Conservation (phyloP, 169 alveolate species). For the Theileria parva region DNA sequence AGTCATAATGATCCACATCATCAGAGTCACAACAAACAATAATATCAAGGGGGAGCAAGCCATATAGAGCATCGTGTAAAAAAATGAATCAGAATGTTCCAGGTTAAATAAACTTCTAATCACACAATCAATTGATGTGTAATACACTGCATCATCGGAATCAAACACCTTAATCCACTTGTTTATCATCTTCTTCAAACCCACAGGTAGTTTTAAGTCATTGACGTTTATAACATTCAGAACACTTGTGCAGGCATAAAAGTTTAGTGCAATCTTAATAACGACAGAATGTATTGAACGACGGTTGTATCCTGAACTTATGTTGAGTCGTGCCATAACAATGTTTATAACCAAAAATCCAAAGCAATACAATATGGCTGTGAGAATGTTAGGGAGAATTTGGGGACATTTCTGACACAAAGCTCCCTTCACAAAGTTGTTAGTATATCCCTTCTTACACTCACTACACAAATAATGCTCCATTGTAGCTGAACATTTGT, state of each 20-base stretch:
- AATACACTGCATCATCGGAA: constrained; percentile 17
- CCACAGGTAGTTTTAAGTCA: constrained; percentile 69
- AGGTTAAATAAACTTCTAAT: constrained; percentile 64
- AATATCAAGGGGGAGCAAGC: constrained; percentile 73
- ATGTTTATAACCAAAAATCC: constrained; percentile 74
- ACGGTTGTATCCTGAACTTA: constrained; percentile 82
- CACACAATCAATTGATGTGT: constrained; percentile 74
- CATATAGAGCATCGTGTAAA: constrained; percentile 75
- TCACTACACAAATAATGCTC: constrained; percentile 80
- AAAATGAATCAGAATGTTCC: constrained; percentile 76
- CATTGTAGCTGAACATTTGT: constrained; percentile 78
- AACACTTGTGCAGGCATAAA: constrained; percentile 76
- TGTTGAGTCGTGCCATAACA: constrained; percentile 80
- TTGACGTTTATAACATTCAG: constrained; percentile 70
- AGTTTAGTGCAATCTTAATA: constrained; percentile 82
- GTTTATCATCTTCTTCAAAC: constrained; percentile 31
- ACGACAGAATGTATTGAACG: constrained; percentile 85
- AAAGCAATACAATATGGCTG: constrained; percentile 63
- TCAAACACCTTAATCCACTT: constrained; percentile 26
- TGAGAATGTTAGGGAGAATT: constrained; percentile 49
- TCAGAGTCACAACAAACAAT: constrained; percentile 69
- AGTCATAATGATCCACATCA: constrained; percentile 66
- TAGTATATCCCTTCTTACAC: constrained; percentile 80
- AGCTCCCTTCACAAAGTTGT: constrained; percentile 71
- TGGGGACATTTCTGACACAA: constrained; percentile 76